Evolutionary conservation across 2,329 filamentous ascomycete species (phyloP).

Genomic region (Claviceps maximensis): DNA sequence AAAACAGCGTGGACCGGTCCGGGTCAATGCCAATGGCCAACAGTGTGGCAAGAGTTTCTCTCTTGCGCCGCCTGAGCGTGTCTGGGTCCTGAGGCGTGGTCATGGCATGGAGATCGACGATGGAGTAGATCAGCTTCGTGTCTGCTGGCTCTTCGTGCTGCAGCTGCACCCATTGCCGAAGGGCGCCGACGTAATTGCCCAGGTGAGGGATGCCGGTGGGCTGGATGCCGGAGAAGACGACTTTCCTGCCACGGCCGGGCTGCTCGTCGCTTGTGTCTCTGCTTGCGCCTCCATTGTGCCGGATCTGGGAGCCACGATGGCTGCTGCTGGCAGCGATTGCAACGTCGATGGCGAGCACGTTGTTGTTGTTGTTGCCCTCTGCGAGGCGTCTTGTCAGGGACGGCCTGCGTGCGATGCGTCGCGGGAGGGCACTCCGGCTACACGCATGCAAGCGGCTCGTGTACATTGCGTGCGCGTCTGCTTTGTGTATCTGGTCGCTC

Average conservation of each 20-base stretch:
- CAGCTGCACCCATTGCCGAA: constrained; percentile 73
- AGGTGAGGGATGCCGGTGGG: constrained; percentile 89
- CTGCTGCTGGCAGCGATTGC: neutral
- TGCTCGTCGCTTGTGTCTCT: neutral
- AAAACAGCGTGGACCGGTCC: constrained; percentile 64
- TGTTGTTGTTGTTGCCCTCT: no score
- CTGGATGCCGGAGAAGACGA: constrained; percentile 93
- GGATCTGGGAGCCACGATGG: neutral
- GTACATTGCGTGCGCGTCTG: neutral
- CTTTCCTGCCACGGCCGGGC: constrained; percentile 14
- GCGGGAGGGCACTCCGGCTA: neutral
- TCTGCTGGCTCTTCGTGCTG: constrained; percentile 47
- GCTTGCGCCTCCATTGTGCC: neutral
- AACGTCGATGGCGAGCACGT: neutral
- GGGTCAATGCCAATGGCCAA: constrained; percentile 77
- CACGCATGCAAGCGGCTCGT: neutral
- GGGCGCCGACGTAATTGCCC: constrained; percentile 86
- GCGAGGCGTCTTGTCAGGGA: neutral
- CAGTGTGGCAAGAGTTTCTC: constrained; percentile 65
- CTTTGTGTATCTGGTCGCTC: neutral
- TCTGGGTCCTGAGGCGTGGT: constrained; percentile 58
- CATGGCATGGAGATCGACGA: constrained; percentile 90
- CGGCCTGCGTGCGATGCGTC: neutral
- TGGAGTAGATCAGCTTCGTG: constrained; percentile 62
- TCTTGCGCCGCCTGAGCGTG: constrained; percentile 49